These are phyloP conservation scores for Verticillium nubilum DNA, from an alignment of 2,329 filamentous ascomycete genomes.

Conservation along the genomic window DNA sequence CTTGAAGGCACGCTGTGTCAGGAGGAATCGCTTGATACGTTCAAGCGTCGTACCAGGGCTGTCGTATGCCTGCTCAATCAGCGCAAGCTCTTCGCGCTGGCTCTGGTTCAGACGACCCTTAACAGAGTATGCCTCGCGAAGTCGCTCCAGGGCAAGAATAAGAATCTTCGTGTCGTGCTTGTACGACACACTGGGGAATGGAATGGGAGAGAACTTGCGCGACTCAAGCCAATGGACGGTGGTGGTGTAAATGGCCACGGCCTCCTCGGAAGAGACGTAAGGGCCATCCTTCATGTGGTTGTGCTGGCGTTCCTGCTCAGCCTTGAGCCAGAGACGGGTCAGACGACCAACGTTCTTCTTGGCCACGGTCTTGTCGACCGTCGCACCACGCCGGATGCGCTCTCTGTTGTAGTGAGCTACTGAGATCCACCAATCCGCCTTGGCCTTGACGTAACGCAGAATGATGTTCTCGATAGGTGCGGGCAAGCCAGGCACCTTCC, in stretches of 20 bases:
- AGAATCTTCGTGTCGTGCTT: conserved; percentile 99
- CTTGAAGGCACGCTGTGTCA: conserved; percentile 97
- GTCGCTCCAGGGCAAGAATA: conserved; percentile 86
- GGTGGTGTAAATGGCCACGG: conserved; percentile 97
- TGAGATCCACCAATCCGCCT: conserved; percentile 99
- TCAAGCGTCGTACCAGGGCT: conserved; percentile 94
- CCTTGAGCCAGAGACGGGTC: conserved; percentile 93
- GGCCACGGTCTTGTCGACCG: conserved; percentile 97
- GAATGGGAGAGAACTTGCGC: conserved; percentile 96
- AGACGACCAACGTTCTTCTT: conserved; percentile 98
- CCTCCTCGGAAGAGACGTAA: conserved; percentile 97
- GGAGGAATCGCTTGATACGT: conserved; percentile 91
- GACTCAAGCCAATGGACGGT: conserved; percentile 99
- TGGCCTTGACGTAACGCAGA: conserved; percentile 95
- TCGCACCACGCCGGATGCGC: conserved; percentile 91
- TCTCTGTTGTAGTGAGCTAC: conserved; percentile 99
- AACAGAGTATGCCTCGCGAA: conserved; percentile 94
- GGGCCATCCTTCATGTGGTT: conserved; percentile 99
- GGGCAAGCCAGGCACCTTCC: conserved; percentile 95
- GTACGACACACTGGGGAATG: conserved; percentile 97
- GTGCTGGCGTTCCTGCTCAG: conserved; percentile 96
- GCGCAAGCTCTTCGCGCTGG: conserved; percentile 89
- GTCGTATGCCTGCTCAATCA: conserved; percentile 98
- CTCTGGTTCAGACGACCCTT: conserved; percentile 96
- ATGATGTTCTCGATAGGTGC: conserved; percentile 99